Evolutionary conservation across 768 basidiomycete species (phyloP), one percentile per base, ranked within the genome.

Genomic region (Collybia sordida): DNA sequence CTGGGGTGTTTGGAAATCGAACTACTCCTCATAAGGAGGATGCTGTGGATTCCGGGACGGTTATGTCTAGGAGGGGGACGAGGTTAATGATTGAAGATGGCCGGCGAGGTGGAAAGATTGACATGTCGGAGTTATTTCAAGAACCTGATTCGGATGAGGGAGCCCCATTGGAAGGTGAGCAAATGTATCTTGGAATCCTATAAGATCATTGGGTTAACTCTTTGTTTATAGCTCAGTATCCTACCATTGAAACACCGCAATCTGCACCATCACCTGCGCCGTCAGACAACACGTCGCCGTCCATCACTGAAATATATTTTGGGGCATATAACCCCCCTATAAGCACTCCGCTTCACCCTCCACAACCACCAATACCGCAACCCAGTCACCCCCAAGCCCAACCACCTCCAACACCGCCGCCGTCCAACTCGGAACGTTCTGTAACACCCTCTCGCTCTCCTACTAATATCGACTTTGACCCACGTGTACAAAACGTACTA

Each of bases 1-100:
- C 95, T 8, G 86, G 92, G 11, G 88, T 98, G 2, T 98, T 98
- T 70, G 88, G 88, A 11, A 66, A 65, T 39, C 79, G 77, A 47
- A 72, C 73, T 1, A 73, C 68, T 40, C 66, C 72, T 9, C 57
- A 55, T 21, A 68, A 70, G 45, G 68, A 71, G 27, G 68, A 66
- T 39, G 60, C 51, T 7, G 59, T 60, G 2, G 52, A 69, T 9
- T 59, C 72, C 4, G 69, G 69, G 28, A 69, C 75, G 22, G 78
- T 82, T 2, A 70, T 83, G 6, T 75, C 77, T 3, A 73, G 79
- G 37, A 72, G 74, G 46, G 67, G 69, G 12, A 72, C 80, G 42
- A 69, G 88, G 35, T 65, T 93, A 28, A 77, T 92, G 81, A 92
- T 93, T 47, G 85, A 82, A 39, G 82, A 69, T 54, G 69, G 65